Percentiles rank a stretch among this genome's conserved stretches.
Evolutionary conservation across 1,284 basidiomycete genomes (phyloP).

Genomic region (Schizophyllum commune): DNA sequence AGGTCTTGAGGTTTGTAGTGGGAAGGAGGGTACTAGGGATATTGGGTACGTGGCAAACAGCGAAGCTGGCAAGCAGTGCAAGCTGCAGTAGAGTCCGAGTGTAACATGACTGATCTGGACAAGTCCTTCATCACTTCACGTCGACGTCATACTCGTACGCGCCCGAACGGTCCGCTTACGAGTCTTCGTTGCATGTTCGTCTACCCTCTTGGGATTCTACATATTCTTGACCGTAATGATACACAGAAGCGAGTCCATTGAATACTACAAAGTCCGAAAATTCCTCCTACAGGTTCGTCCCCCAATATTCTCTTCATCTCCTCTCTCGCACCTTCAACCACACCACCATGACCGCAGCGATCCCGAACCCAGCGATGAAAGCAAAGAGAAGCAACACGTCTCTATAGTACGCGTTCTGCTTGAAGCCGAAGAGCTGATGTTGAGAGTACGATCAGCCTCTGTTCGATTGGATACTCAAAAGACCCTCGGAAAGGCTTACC

Average conservation of each 20-base stretch:
- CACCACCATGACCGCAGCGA: constrained; percentile 63
- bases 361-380: constrained; percentile 71
- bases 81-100: too few relatives aligned
- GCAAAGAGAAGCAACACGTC: constrained; percentile 82
- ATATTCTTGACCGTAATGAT: too few relatives aligned
- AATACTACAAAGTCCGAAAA: not conserved
- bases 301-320: not conserved
- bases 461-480: too few relatives aligned
- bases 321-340: constrained; percentile 71
- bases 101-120: not conserved
- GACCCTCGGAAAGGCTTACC: constrained; percentile 25
- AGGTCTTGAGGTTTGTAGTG: not conserved
- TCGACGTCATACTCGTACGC: not conserved
- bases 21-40: not conserved
- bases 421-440: constrained; percentile 73
- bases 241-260: not conserved
- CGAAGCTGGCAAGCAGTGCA: not conserved
- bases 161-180: too few relatives aligned
- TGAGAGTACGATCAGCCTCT: constrained; percentile 2
- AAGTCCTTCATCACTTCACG: not conserved
- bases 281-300: not conserved
- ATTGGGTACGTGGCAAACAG: not conserved
- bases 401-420: constrained; percentile 68
- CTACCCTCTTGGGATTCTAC: too few relatives aligned
- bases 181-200: too few relatives aligned